These are phyloP conservation scores for Stemphylium vesicarium DNA, from an alignment of 2,329 filamentous ascomycete species.

Conservation along the genomic window DNA sequence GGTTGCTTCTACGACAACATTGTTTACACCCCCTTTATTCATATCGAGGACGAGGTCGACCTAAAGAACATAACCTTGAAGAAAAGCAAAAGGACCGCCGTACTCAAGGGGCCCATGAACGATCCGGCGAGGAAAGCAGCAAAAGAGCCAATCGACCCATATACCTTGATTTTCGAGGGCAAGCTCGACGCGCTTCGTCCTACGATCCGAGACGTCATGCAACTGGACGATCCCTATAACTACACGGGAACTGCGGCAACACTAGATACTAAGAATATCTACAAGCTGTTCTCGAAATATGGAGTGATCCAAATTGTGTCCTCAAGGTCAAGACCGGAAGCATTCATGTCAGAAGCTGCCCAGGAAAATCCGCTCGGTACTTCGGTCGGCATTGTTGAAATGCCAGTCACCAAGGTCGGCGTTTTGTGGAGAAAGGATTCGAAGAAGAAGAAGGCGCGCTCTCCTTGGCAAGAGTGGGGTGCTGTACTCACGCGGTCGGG, in stretches of 20 bases:
- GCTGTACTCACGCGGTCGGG: conserved; percentile 96
- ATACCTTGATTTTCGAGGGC: conserved; percentile 89
- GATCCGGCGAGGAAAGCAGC: conserved; percentile 69
- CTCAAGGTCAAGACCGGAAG: conserved; percentile 88
- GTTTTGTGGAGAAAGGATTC: conserved; percentile 91
- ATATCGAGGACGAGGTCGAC: conserved; percentile 90
- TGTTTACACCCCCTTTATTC: conserved; percentile 96
- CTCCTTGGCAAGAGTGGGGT: conserved; percentile 99
- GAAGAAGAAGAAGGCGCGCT: conserved; percentile 92
- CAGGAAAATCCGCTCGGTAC: conserved; percentile 85
- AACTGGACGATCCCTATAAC: conserved; percentile 88
- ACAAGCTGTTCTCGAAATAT: conserved; percentile 88
- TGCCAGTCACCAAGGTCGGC: conserved; percentile 96
- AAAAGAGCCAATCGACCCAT: conserved; percentile 92
- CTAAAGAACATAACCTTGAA: conserved; percentile 74
- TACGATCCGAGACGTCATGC: conserved; percentile 88
- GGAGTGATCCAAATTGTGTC: conserved; percentile 95
- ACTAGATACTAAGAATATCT: conserved; percentile 80
- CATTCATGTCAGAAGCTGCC: conserved; percentile 89
- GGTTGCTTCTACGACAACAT: conserved; percentile 99
- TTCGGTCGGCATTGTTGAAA: conserved; percentile 86
- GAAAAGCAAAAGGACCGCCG: conserved; percentile 72
- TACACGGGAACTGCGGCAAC: conserved; percentile 79
- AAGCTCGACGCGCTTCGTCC: conserved; percentile 84
- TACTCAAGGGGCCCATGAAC: conserved; percentile 61